These are phyloP conservation scores for Rusavskia elegans DNA, from an alignment of 495 filamentous ascomycete species.

Conservation along the genomic window DNA sequence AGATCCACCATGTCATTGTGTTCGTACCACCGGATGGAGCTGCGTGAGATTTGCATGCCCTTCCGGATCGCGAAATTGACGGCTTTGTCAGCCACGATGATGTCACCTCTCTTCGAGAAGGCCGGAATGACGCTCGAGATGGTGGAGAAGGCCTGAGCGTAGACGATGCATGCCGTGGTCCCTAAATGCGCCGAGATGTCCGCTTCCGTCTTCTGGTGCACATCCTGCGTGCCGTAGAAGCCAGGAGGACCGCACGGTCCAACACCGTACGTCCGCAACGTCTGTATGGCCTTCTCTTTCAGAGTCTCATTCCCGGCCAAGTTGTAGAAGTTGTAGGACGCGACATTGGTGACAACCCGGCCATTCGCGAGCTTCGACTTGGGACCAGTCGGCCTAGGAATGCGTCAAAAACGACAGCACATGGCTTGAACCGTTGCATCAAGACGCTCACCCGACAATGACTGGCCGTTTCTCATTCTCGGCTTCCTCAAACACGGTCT, in stretches of 20 bases:
- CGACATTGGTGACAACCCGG: constrained; percentile 79
- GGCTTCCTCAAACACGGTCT: constrained; percentile 55
- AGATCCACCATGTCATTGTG: constrained; percentile 94
- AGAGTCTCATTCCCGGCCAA: constrained; percentile 80
- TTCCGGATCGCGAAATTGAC: constrained; percentile 89
- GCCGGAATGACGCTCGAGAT: constrained; percentile 88
- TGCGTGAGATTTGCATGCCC: constrained; percentile 83
- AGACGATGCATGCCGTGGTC: constrained; percentile 75
- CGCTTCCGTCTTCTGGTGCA: constrained; percentile 91
- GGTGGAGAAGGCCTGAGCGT: constrained; percentile 88
- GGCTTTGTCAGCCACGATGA: constrained; percentile 94
- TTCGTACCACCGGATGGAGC: constrained; percentile 82
- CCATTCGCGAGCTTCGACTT: constrained; percentile 82
- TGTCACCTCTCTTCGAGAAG: constrained; percentile 92
- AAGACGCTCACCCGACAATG: constrained; percentile 56
- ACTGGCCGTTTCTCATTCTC: constrained; percentile 77
- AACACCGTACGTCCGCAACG: constrained; percentile 86
- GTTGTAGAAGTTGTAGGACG: constrained; percentile 93
- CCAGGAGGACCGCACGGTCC: constrained; percentile 91
- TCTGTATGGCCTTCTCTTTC: constrained; percentile 87
- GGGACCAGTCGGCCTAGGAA: constrained; percentile 63
- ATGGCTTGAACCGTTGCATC: not conserved
- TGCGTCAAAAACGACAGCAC: not conserved
- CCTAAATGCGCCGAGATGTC: constrained; percentile 85
- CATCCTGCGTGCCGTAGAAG: constrained; percentile 97